phyloP scores from a whole-genome alignment of 306 rosid species.

The Herpetospermum pedunculosum region DNA sequence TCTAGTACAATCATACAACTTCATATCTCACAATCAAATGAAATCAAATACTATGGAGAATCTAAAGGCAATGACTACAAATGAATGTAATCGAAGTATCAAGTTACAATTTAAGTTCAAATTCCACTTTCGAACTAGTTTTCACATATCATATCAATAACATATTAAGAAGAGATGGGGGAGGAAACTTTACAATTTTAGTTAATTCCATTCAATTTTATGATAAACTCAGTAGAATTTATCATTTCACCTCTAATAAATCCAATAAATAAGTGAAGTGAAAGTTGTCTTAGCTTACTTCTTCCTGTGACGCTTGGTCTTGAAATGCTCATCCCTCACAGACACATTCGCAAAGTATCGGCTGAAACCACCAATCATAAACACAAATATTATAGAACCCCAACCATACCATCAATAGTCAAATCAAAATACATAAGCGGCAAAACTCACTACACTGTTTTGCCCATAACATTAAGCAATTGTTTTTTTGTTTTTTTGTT shows the following conservation, averaged over 20 bases:
- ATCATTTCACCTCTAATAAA: too few species aligned
- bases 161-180: not conserved
- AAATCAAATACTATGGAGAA: not conserved
- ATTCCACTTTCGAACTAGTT: not conserved
- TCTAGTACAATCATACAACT: not conserved
- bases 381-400: constrained; percentile 12
- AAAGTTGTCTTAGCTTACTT: constrained; percentile 24
- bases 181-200: not conserved
- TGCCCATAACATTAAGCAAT: not conserved
- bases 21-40: not conserved
- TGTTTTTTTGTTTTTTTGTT: too few species aligned
- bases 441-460: not conserved
- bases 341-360: constrained; percentile 68
- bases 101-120: not conserved
- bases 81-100: not conserved
- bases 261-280: not conserved
- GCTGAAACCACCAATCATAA: constrained; percentile 20
- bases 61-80: not conserved
- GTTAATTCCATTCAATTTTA: too few species aligned
- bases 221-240: too few species aligned
- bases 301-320: constrained; percentile 80
- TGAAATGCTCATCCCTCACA: constrained; percentile 87
- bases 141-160: not conserved
- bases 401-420: not conserved
- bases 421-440: not conserved